Percentiles rank a stretch among this genome's conserved stretches.
Evolutionary conservation across 78 protist species (phyloP).

Genomic region (Dictyostelium brefeldianum): DNA sequence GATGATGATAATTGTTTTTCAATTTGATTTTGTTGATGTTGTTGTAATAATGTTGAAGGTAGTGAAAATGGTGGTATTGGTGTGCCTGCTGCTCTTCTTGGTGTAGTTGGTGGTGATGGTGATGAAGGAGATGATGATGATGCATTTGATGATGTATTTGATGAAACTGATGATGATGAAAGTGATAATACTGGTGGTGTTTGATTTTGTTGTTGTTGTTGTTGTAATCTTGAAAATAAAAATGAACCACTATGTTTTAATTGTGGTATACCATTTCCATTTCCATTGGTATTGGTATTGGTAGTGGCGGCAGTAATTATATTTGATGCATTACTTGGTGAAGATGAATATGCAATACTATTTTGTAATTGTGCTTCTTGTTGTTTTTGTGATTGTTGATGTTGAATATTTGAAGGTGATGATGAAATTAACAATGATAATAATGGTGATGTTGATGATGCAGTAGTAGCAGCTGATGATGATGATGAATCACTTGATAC

Average conservation of each 20-base stretch:
- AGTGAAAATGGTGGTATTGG: conserved; percentile 9
- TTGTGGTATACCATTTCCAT: not conserved
- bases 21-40: conserved; percentile 22
- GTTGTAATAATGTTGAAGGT: conserved; percentile 2
- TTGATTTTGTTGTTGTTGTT: conserved; percentile 37
- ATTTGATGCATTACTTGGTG: no score
- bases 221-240: conserved; percentile 36
- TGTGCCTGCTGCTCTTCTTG: not conserved
- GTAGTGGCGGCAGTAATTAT: no score
- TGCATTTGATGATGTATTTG: not conserved
- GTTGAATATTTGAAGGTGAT: not conserved
- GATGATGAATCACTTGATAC: not conserved
- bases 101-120: conserved; percentile 18
- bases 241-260: conserved; percentile 28
- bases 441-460: not conserved
- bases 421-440: not conserved
- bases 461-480: not conserved
- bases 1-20: conserved; percentile 10
- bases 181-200: not conserved
- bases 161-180: not conserved
- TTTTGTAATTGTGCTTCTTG: no score
- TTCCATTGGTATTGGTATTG: no score
- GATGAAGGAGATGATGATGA: not conserved
- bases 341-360: no score
- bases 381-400: not conserved